Percentiles rank a stretch among this genome's conserved stretches.
Conservation (phyloP, 2,329 filamentous ascomycete genomes). For the Clathrospora elynae region DNA sequence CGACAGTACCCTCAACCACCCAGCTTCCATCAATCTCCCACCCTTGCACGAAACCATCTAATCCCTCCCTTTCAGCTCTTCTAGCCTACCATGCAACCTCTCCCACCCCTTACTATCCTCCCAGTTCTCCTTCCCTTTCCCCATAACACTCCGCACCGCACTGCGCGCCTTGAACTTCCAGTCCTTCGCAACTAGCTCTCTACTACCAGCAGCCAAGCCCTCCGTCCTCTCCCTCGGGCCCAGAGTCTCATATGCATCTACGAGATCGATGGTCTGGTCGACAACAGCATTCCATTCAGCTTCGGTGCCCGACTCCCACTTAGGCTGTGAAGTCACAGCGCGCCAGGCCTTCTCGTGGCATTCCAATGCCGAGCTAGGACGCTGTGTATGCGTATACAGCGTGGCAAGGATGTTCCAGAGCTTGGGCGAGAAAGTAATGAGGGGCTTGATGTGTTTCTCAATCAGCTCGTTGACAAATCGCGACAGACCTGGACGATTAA, state of each 20-base stretch:
- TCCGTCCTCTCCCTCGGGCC: constrained; percentile 56
- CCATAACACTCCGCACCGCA: constrained; percentile 81
- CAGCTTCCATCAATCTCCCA: too few relatives aligned
- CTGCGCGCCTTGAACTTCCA: constrained; percentile 91
- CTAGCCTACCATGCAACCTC: constrained; percentile 58
- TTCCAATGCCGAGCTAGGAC: constrained; percentile 74
- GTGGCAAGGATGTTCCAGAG: constrained; percentile 78
- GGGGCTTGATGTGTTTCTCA: constrained; percentile 74
- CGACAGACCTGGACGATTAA: constrained; percentile 56
- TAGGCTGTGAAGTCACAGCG: constrained; percentile 63
- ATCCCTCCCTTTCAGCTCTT: constrained; percentile 48
- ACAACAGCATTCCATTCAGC: constrained; percentile 75
- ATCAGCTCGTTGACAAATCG: constrained; percentile 72
- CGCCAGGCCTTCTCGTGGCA: constrained; percentile 92
- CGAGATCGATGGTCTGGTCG: constrained; percentile 77
- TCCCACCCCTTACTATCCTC: constrained; percentile 75
- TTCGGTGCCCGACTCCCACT: constrained; percentile 62
- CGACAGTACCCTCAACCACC: not conserved
- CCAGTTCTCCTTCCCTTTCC: constrained; percentile 80
- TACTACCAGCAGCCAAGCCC: constrained; percentile 54
- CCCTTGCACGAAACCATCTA: too few relatives aligned
- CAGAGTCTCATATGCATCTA: constrained; percentile 81
- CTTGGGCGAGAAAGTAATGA: constrained; percentile 79
- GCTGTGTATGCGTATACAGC: constrained; percentile 73
- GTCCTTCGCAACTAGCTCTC: constrained; percentile 70